phyloP scores from a whole-genome alignment of 148 eudicot species.

The Pouteria glomerata region DNA sequence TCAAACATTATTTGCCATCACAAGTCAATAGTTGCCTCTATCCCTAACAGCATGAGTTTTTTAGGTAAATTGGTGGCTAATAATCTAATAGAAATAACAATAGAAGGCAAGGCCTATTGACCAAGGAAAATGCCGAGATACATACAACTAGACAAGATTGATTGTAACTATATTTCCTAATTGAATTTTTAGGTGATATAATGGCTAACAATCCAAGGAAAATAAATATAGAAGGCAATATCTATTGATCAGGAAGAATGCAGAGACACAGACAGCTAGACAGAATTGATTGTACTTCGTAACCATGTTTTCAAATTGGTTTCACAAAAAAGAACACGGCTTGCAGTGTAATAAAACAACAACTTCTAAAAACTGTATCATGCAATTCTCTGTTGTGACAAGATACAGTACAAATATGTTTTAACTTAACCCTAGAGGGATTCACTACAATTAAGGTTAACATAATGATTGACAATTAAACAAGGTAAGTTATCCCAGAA shows the following conservation, averaged over 20 bases:
- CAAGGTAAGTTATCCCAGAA: not conserved
- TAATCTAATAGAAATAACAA: too few relatives aligned
- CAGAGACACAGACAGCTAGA: not conserved
- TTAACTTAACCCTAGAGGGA: not conserved
- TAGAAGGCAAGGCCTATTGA: too few relatives aligned
- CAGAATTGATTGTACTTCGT: not conserved
- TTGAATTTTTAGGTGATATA: too few relatives aligned
- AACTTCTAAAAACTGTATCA: not conserved
- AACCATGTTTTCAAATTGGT: not conserved
- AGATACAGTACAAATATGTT: not conserved
- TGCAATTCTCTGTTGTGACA: not conserved
- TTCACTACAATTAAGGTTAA: not conserved
- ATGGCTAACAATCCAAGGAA: not conserved
- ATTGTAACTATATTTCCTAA: too few relatives aligned
- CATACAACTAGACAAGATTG: too few relatives aligned
- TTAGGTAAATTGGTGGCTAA: too few relatives aligned
- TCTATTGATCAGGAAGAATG: not conserved
- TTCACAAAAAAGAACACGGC: not conserved
- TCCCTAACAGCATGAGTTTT: too few relatives aligned
- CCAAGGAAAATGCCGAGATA: too few relatives aligned
- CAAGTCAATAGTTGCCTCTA: too few relatives aligned
- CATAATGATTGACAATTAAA: not conserved
- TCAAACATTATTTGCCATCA: too few relatives aligned
- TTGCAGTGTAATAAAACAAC: too few relatives aligned
- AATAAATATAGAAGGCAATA: too few relatives aligned